Evolutionary conservation across 495 filamentous ascomycete genomes (phyloP).

Genomic region (Pyrenula aspistea): DNA sequence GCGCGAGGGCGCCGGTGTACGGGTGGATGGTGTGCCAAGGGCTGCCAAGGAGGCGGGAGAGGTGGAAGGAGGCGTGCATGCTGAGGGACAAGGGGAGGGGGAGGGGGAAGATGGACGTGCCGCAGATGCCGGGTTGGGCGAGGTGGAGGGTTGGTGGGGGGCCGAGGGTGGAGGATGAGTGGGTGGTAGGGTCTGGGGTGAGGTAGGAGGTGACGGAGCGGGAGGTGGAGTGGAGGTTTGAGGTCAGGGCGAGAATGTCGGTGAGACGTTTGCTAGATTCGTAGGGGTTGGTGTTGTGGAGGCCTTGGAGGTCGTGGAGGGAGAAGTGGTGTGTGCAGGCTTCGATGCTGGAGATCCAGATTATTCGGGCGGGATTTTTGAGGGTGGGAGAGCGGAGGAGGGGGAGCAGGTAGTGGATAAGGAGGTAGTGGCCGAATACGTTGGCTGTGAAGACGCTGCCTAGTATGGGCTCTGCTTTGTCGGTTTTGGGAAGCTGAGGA

Average conservation of each 20-base stretch:
- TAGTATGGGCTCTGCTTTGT: constrained; percentile 40
- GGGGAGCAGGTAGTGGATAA: constrained; percentile 66
- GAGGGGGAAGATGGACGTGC: constrained; percentile 66
- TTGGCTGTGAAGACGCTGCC: constrained; percentile 84
- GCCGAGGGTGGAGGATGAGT: constrained; percentile 1
- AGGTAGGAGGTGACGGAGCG: constrained; percentile 43
- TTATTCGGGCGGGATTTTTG: constrained; percentile 45
- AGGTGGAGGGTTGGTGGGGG: constrained; percentile 54
- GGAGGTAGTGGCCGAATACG: constrained; percentile 89
- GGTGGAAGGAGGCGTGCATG: constrained; percentile 53
- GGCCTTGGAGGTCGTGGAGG: constrained; percentile 63
- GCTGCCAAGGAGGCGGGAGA: constrained; percentile 68
- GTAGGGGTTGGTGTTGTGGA: constrained; percentile 52
- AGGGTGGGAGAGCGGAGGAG: constrained; percentile 45
- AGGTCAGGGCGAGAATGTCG: constrained; percentile 69
- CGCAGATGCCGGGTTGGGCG: constrained; percentile 78
- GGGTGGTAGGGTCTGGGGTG: constrained; percentile 13
- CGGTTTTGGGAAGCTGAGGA: constrained; percentile 12
- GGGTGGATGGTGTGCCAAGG: constrained; percentile 71
- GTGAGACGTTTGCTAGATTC: constrained; percentile 78
- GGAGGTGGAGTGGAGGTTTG: constrained; percentile 48
- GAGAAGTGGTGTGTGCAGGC: constrained; percentile 43
- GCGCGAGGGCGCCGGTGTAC: constrained; percentile 65
- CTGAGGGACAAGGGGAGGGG: constrained; percentile 47
- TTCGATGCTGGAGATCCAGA: constrained; percentile 81